Percentiles rank a stretch among this genome's conserved stretches.
These are phyloP conservation scores for Daedaleopsis sinensis DNA, from an alignment of 768 basidiomycete genomes.

Conservation along the genomic window DNA sequence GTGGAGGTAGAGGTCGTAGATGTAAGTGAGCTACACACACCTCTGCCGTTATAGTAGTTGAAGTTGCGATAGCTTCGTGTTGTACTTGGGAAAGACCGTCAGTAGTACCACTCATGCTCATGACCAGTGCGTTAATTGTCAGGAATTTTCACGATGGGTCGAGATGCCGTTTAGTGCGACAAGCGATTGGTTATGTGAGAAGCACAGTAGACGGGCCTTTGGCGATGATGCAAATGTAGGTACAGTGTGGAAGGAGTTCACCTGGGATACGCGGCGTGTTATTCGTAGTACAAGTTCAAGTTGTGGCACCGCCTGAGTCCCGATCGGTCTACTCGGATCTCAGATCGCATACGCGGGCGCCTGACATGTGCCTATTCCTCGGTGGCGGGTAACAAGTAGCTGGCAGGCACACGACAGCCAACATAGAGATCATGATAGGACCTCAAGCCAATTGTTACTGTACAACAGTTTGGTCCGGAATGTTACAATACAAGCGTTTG, in stretches of 20 bases:
- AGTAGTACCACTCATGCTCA: neutral
- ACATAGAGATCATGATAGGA: neutral
- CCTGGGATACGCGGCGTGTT: neutral
- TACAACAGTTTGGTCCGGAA: neutral
- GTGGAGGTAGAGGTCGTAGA: no score
- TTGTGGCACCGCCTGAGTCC: constrained; percentile 4
- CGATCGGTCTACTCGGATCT: constrained; percentile 5
- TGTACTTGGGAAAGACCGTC: neutral
- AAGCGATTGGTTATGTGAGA: neutral
- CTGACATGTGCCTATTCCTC: neutral
- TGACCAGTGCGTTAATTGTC: no score
- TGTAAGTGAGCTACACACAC: neutral
- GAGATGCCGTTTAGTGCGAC: no score
- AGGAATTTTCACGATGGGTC: no score
- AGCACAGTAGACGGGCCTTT: neutral
- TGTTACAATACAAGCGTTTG: neutral
- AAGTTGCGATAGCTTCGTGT: neutral
- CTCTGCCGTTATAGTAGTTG: constrained; percentile 2
- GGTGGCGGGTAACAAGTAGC: no score
- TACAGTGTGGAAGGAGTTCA: neutral
- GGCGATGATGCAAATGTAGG: neutral
- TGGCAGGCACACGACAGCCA: neutral
- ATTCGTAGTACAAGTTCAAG: neutral
- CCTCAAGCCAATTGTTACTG: neutral
- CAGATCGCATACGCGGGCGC: constrained; percentile 6